Conservation (phyloP, 495 filamentous ascomycete genomes). For the Aspergillus coremiiformis region DNA sequence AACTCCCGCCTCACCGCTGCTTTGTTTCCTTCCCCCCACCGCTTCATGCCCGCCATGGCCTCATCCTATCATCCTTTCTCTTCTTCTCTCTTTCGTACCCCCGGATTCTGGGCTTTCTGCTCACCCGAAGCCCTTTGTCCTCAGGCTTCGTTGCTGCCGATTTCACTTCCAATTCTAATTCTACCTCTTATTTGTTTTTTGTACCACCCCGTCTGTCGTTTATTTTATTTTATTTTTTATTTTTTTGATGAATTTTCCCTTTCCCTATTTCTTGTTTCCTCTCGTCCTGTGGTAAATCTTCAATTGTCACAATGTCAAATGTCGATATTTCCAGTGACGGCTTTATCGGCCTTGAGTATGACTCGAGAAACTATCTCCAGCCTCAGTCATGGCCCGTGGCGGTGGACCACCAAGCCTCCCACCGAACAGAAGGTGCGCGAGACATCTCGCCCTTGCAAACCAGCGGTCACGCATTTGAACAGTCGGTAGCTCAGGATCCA, state of each 20-base stretch:
- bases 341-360: constrained; percentile 43
- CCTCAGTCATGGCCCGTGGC: constrained; percentile 37
- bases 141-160: constrained; percentile 15
- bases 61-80: constrained; percentile 22
- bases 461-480: constrained; percentile 41
- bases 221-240: constrained; percentile 2
- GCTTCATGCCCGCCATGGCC: constrained; percentile 25
- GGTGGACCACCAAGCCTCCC: constrained; percentile 33
- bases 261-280: constrained; percentile 3
- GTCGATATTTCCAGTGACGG: constrained; percentile 38
- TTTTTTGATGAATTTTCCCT: constrained; percentile 6
- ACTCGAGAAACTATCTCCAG: constrained; percentile 42
- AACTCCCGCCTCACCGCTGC: constrained; percentile 40
- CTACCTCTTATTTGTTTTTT: constrained; percentile 15
- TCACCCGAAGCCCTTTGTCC: constrained; percentile 21
- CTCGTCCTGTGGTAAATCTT: constrained; percentile 7
- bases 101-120: constrained; percentile 26
- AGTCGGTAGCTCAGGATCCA: constrained; percentile 37
- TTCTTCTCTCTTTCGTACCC: constrained; percentile 12
- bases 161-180: constrained; percentile 4
- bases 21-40: constrained; percentile 40
- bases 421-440: constrained; percentile 30
- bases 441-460: constrained; percentile 42
- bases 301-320: constrained; percentile 34
- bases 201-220: constrained; percentile 8